Conservation (phyloP, 2,329 filamentous ascomycete genomes). For the Chrysoporthe deuterocubensis region DNA sequence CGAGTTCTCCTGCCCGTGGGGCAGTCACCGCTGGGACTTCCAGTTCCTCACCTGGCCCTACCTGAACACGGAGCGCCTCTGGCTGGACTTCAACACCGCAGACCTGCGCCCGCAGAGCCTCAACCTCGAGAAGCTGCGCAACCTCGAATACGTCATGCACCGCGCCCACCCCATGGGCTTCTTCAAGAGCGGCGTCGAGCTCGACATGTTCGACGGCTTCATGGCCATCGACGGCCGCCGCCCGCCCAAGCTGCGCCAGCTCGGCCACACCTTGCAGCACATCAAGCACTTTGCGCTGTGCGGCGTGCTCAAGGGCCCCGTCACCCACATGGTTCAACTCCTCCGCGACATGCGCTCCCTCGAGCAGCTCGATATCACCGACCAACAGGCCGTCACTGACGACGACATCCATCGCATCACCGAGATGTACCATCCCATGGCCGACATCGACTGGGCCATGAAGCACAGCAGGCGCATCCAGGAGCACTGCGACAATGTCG, state of each 20-base stretch:
- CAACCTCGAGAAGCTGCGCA: slow-evolving; percentile 6
- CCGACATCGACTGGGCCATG: slow-evolving; percentile 22
- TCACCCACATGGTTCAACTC: slow-evolving; percentile 9
- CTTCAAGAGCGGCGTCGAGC: not conserved
- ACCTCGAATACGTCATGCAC: slow-evolving; percentile 25
- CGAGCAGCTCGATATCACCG: slow-evolving; percentile 27
- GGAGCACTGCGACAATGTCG: slow-evolving; percentile 12
- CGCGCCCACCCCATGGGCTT: slow-evolving; percentile 4
- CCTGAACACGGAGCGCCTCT: slow-evolving; percentile 22
- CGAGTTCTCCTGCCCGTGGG: slow-evolving; percentile 19
- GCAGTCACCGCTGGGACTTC: slow-evolving; percentile 22
- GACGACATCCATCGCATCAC: slow-evolving; percentile 1
- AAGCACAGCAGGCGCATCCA: slow-evolving; percentile 19
- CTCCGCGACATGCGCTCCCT: slow-evolving; percentile 18
- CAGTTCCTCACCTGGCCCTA: slow-evolving; percentile 23
- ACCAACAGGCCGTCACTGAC: slow-evolving; percentile 18
- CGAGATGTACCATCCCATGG: not conserved
- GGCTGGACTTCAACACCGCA: slow-evolving; percentile 23
- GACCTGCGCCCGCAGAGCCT: slow-evolving; percentile 13
- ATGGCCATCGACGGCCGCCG: not conserved
- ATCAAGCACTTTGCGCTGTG: slow-evolving; percentile 24
- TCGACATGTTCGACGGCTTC: slow-evolving; percentile 7
- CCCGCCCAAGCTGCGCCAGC: slow-evolving; percentile 9
- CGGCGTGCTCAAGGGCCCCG: slow-evolving; percentile 22
- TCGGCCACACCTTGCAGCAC: slow-evolving; percentile 15